phyloP scores from a whole-genome alignment of 768 basidiomycete genomes.

The Agrocybe chaxingu region DNA sequence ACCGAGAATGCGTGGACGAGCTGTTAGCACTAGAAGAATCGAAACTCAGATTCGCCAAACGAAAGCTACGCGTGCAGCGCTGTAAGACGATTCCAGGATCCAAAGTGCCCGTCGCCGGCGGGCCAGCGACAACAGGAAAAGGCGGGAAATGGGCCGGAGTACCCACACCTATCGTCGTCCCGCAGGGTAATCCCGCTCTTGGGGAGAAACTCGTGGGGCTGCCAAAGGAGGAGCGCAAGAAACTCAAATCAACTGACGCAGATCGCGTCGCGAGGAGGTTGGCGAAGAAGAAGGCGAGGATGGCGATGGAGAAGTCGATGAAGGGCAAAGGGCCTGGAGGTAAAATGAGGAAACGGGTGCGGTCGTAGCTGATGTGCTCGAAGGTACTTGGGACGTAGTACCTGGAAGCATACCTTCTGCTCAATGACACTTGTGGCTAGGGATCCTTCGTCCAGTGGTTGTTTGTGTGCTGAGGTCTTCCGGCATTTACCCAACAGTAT shows the following conservation, averaged over 20 bases:
- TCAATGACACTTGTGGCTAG: too few relatives aligned
- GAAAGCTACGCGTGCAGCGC: constrained; percentile 85
- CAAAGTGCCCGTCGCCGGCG: constrained; percentile 12
- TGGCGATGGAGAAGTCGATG: constrained; percentile 34
- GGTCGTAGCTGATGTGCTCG: constrained; percentile 5
- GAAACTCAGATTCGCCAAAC: constrained; percentile 89
- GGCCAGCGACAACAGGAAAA: constrained; percentile 9
- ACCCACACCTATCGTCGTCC: constrained; percentile 31
- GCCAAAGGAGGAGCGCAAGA: constrained; percentile 84
- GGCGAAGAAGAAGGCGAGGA: constrained; percentile 85
- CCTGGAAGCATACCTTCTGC: too few relatives aligned
- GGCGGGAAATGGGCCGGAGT: not conserved
- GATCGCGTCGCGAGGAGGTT: constrained; percentile 80
- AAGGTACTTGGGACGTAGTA: not conserved
- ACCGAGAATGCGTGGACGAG: constrained; percentile 90
- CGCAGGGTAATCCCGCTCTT: constrained; percentile 80
- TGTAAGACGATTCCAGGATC: constrained; percentile 71
- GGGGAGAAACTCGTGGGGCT: constrained; percentile 76
- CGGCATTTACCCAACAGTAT: too few relatives aligned
- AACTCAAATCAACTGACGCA: constrained; percentile 71
- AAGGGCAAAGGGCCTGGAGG: constrained; percentile 33
- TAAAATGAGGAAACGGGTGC: constrained; percentile 17
- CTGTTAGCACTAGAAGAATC: constrained; percentile 73
- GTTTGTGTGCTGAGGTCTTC: too few relatives aligned
- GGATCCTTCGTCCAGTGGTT: too few relatives aligned